Evolutionary conservation across 2,329 filamentous ascomycete genomes (phyloP).

Genomic region (Talaromyces amestolkiae): DNA sequence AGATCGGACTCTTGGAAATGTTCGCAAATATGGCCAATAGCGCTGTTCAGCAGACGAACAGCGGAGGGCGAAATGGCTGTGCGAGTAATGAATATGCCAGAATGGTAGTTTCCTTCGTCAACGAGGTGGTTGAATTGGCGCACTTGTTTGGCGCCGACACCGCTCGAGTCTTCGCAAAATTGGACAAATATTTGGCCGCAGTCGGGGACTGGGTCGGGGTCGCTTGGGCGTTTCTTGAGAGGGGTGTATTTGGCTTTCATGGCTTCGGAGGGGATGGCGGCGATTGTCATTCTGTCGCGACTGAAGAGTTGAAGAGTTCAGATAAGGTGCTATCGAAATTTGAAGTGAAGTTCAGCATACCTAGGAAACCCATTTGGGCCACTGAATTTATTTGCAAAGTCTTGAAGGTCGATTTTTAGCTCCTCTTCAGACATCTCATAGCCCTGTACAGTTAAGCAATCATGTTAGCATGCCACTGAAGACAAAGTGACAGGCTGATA

Average conservation of each 20-base stretch:
- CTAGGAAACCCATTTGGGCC: conserved; percentile 71
- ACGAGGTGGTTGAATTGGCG: conserved; percentile 84
- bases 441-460: conserved; percentile 58
- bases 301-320: conserved; percentile 46
- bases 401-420: conserved; percentile 78
- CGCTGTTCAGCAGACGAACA: conserved; percentile 77
- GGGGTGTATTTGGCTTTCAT: conserved; percentile 85
- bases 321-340: background rate
- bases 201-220: conserved; percentile 68
- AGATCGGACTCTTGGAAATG: conserved; percentile 95
- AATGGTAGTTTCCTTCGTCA: conserved; percentile 75
- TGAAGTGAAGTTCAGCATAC: conserved; percentile 52
- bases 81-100: conserved; percentile 84
- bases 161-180: conserved; percentile 73
- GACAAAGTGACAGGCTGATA: background rate
- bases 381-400: conserved; percentile 71
- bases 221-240: conserved; percentile 60
- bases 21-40: conserved; percentile 79
- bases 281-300: conserved; percentile 81
- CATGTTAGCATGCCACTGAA: background rate
- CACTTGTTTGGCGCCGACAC: conserved; percentile 86
- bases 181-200: conserved; percentile 91
- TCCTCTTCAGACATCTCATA: conserved; percentile 91
- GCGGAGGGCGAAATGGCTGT: conserved; percentile 81
- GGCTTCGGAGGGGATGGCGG: conserved; percentile 73